Evolutionary conservation across 2,329 filamentous ascomycete genomes (phyloP).

Genomic region (Polychaeton citri): DNA sequence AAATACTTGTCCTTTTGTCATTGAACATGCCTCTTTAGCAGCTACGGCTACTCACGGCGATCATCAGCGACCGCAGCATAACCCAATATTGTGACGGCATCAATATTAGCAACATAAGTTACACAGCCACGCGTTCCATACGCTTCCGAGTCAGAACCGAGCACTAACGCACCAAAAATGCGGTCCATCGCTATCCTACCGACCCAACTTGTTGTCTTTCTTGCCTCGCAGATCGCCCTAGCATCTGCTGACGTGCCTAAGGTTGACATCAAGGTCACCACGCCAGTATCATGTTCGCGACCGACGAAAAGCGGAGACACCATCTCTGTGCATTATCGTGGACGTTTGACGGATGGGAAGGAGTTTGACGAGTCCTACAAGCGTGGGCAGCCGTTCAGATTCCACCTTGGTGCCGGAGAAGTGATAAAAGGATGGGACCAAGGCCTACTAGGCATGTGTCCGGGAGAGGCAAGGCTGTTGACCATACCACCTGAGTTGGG

Average conservation of each 20-base stretch:
- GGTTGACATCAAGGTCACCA: slow-evolving; percentile 27
- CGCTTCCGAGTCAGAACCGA: too few relatives aligned
- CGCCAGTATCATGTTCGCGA: slow-evolving; percentile 28
- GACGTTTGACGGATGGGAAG: slow-evolving; percentile 46
- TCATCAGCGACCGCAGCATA: too few relatives aligned
- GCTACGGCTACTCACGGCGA: too few relatives aligned
- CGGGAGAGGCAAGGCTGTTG: slow-evolving; percentile 78
- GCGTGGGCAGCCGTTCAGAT: slow-evolving; percentile 60
- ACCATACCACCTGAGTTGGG: slow-evolving; percentile 79
- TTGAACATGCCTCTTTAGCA: too few relatives aligned
- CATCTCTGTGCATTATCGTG: slow-evolving; percentile 36
- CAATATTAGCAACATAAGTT: too few relatives aligned
- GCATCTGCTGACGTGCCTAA: slow-evolving; percentile 11
- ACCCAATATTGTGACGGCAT: too few relatives aligned
- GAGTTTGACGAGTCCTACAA: slow-evolving; percentile 81
- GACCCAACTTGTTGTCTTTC: too few relatives aligned
- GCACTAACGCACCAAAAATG: too few relatives aligned
- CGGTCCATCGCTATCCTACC: too few relatives aligned
- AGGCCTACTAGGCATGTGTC: slow-evolving; percentile 84
- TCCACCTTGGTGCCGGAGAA: slow-evolving; percentile 64
- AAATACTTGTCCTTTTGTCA: too few relatives aligned
- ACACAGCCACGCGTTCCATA: too few relatives aligned
- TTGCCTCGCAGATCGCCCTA: too few relatives aligned
- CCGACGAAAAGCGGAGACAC: slow-evolving; percentile 33
- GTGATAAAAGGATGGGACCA: slow-evolving; percentile 95